phyloP scores from a whole-genome alignment of 1,284 basidiomycete genomes.

The Leccinum pallidistipes region DNA sequence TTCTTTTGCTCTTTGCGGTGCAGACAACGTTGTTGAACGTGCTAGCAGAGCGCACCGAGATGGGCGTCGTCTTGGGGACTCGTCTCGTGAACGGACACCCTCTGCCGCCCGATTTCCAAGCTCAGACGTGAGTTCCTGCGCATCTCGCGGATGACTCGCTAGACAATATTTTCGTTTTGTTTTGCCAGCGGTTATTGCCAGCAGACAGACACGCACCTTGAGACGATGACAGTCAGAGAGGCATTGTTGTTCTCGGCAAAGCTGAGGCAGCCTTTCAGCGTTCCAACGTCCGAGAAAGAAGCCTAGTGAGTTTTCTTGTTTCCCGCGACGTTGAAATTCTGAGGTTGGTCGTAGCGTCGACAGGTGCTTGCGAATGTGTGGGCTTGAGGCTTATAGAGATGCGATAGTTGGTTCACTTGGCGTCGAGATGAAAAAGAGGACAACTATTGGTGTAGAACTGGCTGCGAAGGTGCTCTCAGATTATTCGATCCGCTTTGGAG shows the following conservation, averaged over 20 bases:
- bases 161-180: neutral
- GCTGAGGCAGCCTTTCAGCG: slow-evolving; percentile 72
- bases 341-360: slow-evolving; percentile 54
- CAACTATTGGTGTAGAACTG: slow-evolving; percentile 82
- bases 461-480: slow-evolving; percentile 57
- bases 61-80: slow-evolving; percentile 79
- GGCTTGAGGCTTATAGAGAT: slow-evolving; percentile 68
- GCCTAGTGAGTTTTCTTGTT: slow-evolving; percentile 54
- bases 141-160: neutral
- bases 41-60: slow-evolving; percentile 74
- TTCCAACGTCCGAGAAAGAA: slow-evolving; percentile 73
- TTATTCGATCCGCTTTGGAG: neutral
- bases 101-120: slow-evolving; percentile 74
- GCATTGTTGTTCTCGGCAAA: slow-evolving; percentile 82
- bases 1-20: slow-evolving; percentile 24
- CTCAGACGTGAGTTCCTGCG: slow-evolving; percentile 49
- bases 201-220: slow-evolving; percentile 79
- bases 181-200: slow-evolving; percentile 68
- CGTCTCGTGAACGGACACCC: slow-evolving; percentile 76
- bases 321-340: neutral
- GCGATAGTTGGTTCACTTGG: slow-evolving; percentile 77
- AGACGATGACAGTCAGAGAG: slow-evolving; percentile 78
- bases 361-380: slow-evolving; percentile 77
- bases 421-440: slow-evolving; percentile 77
- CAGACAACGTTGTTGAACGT: slow-evolving; percentile 84